Evolutionary conservation across 208 protist species (phyloP).

Genomic region (Trypanosoma lewisi): DNA sequence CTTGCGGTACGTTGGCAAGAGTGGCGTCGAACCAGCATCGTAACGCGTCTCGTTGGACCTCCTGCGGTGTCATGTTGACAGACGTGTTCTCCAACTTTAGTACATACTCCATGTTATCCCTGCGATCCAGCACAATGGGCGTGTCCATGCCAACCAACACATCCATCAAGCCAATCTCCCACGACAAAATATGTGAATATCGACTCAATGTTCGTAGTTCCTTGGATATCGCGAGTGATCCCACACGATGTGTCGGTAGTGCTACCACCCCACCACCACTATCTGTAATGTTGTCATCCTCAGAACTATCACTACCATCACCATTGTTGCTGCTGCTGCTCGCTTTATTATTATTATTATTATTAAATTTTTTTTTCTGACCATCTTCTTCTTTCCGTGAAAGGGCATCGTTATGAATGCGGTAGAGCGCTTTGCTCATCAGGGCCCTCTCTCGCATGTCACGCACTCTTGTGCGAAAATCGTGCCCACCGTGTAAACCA

Average conservation of each 20-base stretch:
- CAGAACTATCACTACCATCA: too few species aligned
- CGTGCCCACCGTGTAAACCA: conserved; percentile 35
- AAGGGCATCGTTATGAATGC: conserved; percentile 40
- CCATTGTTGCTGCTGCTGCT: too few species aligned
- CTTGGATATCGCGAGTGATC: conserved; percentile 25
- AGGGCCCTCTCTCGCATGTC: conserved; percentile 64
- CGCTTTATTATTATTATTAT: neutral
- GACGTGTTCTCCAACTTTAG: conserved; percentile 50
- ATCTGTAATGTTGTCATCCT: neutral
- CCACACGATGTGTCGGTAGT: conserved; percentile 30
- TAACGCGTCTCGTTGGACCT: conserved; percentile 55
- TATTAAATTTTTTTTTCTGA: too few species aligned
- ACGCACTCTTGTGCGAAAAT: conserved; percentile 33
- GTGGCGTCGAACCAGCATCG: conserved; percentile 83
- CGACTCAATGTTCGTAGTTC: conserved; percentile 28
- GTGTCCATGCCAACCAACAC: conserved; percentile 81
- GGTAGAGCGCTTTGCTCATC: conserved; percentile 77
- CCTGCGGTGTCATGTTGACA: conserved; percentile 22
- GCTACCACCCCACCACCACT: conserved; percentile 24
- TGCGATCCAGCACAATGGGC: conserved; percentile 62
- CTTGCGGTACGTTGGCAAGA: conserved; percentile 72
- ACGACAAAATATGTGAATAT: conserved; percentile 69
- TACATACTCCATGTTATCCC: conserved; percentile 67
- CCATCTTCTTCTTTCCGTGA: neutral
- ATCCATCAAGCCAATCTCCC: conserved; percentile 71